Evolutionary conservation across 768 basidiomycete species (phyloP).

Genomic region (Lactifluus piperatus): DNA sequence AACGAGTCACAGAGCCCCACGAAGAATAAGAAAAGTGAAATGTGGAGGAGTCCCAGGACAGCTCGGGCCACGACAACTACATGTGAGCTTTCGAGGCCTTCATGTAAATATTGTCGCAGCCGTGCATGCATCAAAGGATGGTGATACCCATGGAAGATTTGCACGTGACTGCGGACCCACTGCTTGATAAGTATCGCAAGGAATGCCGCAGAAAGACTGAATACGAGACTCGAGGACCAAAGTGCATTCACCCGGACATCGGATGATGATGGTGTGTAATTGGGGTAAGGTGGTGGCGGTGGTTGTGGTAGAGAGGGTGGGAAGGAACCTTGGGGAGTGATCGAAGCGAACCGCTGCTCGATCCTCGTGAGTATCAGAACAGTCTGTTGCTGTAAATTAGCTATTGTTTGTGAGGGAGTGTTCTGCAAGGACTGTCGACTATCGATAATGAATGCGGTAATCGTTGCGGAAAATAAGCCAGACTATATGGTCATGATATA

Average conservation of each 20-base stretch:
- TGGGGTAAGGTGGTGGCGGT: not conserved
- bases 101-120: constrained; percentile 31
- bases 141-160: constrained; percentile 25
- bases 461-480: constrained; percentile 10
- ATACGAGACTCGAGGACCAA: constrained; percentile 31
- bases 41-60: constrained; percentile 40
- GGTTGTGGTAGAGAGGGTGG: not conserved
- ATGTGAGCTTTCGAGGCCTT: constrained; percentile 34
- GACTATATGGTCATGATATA: not conserved
- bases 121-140: constrained; percentile 29
- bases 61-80: constrained; percentile 34
- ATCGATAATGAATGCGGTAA: constrained; percentile 7
- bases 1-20: constrained; percentile 39
- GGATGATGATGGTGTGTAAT: constrained; percentile 24
- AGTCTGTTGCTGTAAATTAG: constrained; percentile 1
- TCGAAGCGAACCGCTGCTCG: constrained; percentile 1
- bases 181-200: constrained; percentile 41
- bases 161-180: constrained; percentile 36
- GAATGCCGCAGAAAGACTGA: constrained; percentile 37
- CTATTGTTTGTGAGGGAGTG: not conserved
- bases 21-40: constrained; percentile 45
- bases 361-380: constrained; percentile 5
- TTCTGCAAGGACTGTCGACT: constrained; percentile 1
- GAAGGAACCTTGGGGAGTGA: not conserved
- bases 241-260: constrained; percentile 33